Base-by-base conservation (phyloP, 2,329 filamentous ascomycete species). In the Colletotrichum agaves region DNA sequence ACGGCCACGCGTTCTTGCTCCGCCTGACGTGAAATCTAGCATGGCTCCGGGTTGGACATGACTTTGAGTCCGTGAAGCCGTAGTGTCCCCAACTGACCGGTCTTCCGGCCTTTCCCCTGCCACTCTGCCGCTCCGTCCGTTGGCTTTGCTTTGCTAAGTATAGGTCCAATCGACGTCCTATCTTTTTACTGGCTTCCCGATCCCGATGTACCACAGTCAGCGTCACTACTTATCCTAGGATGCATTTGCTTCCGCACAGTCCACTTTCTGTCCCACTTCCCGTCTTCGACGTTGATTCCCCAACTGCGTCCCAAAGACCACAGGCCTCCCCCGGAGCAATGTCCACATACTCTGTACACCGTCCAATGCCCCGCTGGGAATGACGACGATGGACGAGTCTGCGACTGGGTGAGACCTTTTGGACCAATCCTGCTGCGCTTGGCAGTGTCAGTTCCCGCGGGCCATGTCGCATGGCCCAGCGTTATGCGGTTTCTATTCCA, bases 381-480 rank as follows among this genome's bases (percentile, higher is more conserved):
- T 68, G 65, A 65, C 61, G 61, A 68, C 61, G 53, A 64, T 39
- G 61, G 63, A 35, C 61, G 33, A 53, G 31, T 65, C 65, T 65
- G 65, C 53, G 61, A 68, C 65, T 68, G 53, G 39, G 49, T 68
- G 65, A 64, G 61, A 65, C 61, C 64, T 65, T 59, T 53, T 27
- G 33, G 55, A 59, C 35, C 61, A 56, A 60, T 49, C 13, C 58
- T 69, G 66, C 58, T 44, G 66, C 66, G 49, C 66, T 69, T 69
- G 66, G 66, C 66, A 67, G 66, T 69, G 66, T 69, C 66, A 69
- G 66, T 44, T 67, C 46, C 43, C 37, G 37, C n/a, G n/a, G n/a
- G n/a, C 31, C 66, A 46, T 52, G 62, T 52, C 33, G 58, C 65
- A 65, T 65, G 65, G 53, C 41, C 64, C 61, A 52, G 21, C 46